Evolutionary conservation across 495 filamentous ascomycete genomes (phyloP).

Genomic region (Penicillium paradoxum): DNA sequence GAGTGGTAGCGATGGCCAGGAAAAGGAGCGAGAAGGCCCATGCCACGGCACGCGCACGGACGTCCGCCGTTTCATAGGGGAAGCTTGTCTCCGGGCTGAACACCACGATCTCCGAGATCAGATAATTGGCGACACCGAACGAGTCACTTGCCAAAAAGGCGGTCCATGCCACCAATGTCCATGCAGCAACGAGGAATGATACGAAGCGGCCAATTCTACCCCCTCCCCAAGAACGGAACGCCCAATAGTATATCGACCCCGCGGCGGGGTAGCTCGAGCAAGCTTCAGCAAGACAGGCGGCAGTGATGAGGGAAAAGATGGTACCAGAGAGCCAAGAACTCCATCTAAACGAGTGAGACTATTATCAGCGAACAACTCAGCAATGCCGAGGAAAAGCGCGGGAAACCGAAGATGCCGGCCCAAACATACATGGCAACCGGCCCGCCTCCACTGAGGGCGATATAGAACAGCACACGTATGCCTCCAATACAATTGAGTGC

Average conservation of each 20-base stretch:
- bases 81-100: slow-evolving; percentile 32
- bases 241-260: slow-evolving; percentile 37
- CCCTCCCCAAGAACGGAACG: slow-evolving; percentile 33
- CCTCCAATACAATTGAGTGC: slow-evolving; percentile 32
- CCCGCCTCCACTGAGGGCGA: slow-evolving; percentile 30
- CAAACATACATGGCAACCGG: slow-evolving; percentile 27
- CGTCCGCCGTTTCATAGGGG: slow-evolving; percentile 25
- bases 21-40: slow-evolving; percentile 32
- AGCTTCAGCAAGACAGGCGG: slow-evolving; percentile 33
- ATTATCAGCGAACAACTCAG: neutral
- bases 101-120: slow-evolving; percentile 28
- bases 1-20: slow-evolving; percentile 25
- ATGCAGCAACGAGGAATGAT: slow-evolving; percentile 32
- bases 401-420: neutral
- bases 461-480: slow-evolving; percentile 32
- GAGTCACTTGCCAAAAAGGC: slow-evolving; percentile 32
- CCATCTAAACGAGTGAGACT: slow-evolving; percentile 7
- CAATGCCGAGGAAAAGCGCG: neutral
- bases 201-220: slow-evolving; percentile 27
- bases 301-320: slow-evolving; percentile 32
- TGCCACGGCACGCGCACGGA: slow-evolving; percentile 28
- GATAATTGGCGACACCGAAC: slow-evolving; percentile 35
- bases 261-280: slow-evolving; percentile 32
- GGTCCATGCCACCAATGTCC: slow-evolving; percentile 35
- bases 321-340: slow-evolving; percentile 36